Conservation (phyloP, 139 green algal species). For the Deuterostichococcus epilithicus region DNA sequence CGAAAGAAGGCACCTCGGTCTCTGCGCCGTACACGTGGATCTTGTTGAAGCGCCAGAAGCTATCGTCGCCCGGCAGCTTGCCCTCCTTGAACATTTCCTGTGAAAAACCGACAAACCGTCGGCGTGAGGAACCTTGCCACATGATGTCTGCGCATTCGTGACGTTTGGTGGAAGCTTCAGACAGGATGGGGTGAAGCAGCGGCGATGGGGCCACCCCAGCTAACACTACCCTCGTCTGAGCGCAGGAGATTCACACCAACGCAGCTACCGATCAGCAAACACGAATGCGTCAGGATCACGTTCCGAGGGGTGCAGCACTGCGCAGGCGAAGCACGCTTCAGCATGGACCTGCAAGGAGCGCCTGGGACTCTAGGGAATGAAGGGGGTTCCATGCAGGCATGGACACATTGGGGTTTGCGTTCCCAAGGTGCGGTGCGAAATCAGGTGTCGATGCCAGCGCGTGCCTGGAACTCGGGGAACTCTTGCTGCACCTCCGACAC, state of each 20-base stretch:
- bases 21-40: slow-evolving; percentile 55
- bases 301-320: no score
- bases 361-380: background rate
- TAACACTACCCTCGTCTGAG: no score
- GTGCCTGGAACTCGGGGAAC: slow-evolving; percentile 55
- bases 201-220: no score
- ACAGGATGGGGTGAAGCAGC: no score
- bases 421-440: background rate
- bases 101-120: background rate
- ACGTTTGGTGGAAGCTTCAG: no score
- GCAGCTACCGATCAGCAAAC: no score
- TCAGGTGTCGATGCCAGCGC: background rate
- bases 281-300: no score
- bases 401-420: background rate
- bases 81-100: slow-evolving; percentile 13
- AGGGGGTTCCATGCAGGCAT: background rate
- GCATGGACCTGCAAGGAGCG: no score
- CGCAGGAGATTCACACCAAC: no score
- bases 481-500: slow-evolving; percentile 79
- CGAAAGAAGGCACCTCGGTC: background rate
- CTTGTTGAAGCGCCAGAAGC: slow-evolving; percentile 80
- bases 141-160: no score
- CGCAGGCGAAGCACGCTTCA: no score
- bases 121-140: background rate
- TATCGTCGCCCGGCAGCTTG: slow-evolving; percentile 4